Base-by-base conservation (phyloP, 441 rosid genomes). In the Melastoma candidum region DNA sequence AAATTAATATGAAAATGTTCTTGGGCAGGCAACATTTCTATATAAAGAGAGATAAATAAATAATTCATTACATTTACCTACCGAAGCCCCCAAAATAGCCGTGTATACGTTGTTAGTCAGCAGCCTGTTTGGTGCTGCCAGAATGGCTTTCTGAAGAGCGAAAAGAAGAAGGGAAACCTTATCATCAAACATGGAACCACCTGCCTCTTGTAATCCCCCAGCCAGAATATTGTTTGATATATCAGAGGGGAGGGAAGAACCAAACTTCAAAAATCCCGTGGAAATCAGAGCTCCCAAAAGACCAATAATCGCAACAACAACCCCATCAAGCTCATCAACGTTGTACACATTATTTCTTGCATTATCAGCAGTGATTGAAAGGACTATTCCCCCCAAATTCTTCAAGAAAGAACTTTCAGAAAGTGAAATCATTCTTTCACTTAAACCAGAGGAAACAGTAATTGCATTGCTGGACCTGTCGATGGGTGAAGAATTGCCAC, bases 311-410 rank as follows among this genome's bases (percentile, higher is more conserved):
- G 93, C 94, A 58, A 87, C 93, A 68, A 87, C 75, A 58, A 84
- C 78, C n/a, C 93, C 99, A 72, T 95, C 98, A 46, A 76, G 77
- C 71, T 76, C 80, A 68, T 95, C 98, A 54, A 80, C 75, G 66
- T 90, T 90, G 79, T 85, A 85, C 59, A 78, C 90, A 49, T 95
- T 95, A 66, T 95, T 95, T 74, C 99, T 84, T 47, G 96, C 99
- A 71, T 79, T 95, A 70, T 87, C 90, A 46, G 97, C 95, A 65
- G 88, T 90, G 64, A 95, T 90, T 43, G 90, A 84, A 74, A 90
- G 88, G 74, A 81, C 78, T 73, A 90, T 95, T 55, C 99, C 98
- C 68, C 99, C 98, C 69, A 90, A 73, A 67, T 78, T 82, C 68
- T 73, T 77, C 59, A 61, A 29, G 52, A 46, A 74, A 47, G 76